These are phyloP conservation scores for Smittium culicis DNA, from an alignment of 371 early-diverging fungal genomes.

Conservation along the genomic window DNA sequence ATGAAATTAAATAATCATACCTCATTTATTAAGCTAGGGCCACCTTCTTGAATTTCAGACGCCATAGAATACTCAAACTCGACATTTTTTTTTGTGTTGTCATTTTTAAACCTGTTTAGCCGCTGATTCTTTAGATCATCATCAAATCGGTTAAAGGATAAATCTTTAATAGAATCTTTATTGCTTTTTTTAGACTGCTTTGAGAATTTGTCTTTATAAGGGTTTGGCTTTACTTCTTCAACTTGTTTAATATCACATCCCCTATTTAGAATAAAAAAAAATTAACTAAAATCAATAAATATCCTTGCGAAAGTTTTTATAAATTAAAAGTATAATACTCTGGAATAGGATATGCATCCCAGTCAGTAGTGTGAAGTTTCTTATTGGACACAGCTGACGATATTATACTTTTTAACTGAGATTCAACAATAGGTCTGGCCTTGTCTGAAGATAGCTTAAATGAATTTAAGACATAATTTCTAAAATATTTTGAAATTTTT, in stretches of 20 bases:
- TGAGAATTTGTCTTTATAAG: too few relatives aligned
- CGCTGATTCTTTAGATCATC: background rate
- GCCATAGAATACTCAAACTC: conserved; percentile 28
- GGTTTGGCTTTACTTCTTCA: too few relatives aligned
- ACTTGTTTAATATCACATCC: conserved; percentile 15
- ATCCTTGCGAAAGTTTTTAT: background rate
- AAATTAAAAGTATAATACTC: conserved; percentile 19
- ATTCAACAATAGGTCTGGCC: conserved; percentile 16
- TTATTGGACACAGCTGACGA: conserved; percentile 24
- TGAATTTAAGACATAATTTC: conserved; percentile 27
- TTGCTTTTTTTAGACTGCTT: background rate
- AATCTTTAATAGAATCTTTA: background rate
- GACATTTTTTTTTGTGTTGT: conserved; percentile 8
- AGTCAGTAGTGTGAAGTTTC: conserved; percentile 20
- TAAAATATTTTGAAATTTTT: background rate
- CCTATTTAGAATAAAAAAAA: conserved; percentile 12
- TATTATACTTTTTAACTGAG: conserved; percentile 30
- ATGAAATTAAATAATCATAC: too few relatives aligned
- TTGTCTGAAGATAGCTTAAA: conserved; percentile 19
- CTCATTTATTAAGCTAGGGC: conserved; percentile 23
- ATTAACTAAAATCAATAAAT: background rate
- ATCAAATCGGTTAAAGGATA: background rate
- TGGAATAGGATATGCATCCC: conserved; percentile 21
- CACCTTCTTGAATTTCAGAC: conserved; percentile 22
- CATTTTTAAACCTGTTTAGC: conserved; percentile 8